phyloP scores from a whole-genome alignment of 352 stramenopile genomes.

The Globisporangium emineosum region DNA sequence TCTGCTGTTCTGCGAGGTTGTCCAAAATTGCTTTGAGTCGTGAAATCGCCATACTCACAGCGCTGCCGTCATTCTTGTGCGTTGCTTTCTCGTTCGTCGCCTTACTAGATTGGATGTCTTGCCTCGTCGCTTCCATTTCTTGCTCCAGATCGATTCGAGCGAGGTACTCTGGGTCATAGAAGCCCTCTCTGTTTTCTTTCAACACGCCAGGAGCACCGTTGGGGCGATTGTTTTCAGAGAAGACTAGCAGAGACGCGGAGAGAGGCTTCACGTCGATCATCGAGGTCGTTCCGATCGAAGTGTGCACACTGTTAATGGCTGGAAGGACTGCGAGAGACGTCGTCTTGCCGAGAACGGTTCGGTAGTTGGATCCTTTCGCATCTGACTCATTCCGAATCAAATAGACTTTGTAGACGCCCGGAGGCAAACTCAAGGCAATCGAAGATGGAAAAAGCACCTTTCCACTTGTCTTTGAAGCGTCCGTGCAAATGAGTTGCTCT shows the following conservation, averaged over 20 bases:
- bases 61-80: constrained; percentile 16
- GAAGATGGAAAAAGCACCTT: constrained; percentile 34
- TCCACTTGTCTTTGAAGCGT: constrained; percentile 19
- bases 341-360: constrained; percentile 28
- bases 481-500: constrained; percentile 23
- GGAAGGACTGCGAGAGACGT: constrained; percentile 33
- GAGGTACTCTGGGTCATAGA: constrained; percentile 25
- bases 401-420: constrained; percentile 41
- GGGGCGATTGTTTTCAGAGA: constrained; percentile 21
- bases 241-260: constrained; percentile 34
- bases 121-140: constrained; percentile 32
- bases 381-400: constrained; percentile 39
- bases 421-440: constrained; percentile 40
- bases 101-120: constrained; percentile 20
- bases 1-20: background rate
- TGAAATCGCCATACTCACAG: constrained; percentile 19
- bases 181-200: constrained; percentile 24
- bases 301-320: constrained; percentile 52
- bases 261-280: constrained; percentile 53
- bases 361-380: constrained; percentile 22
- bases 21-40: constrained; percentile 13
- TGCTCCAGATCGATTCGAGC: constrained; percentile 26
- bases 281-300: constrained; percentile 50
- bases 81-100: constrained; percentile 17
- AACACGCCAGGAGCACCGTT: constrained; percentile 17